These are phyloP conservation scores for Erodium texanum DNA, from an alignment of 441 rosid species.

Conservation along the genomic window DNA sequence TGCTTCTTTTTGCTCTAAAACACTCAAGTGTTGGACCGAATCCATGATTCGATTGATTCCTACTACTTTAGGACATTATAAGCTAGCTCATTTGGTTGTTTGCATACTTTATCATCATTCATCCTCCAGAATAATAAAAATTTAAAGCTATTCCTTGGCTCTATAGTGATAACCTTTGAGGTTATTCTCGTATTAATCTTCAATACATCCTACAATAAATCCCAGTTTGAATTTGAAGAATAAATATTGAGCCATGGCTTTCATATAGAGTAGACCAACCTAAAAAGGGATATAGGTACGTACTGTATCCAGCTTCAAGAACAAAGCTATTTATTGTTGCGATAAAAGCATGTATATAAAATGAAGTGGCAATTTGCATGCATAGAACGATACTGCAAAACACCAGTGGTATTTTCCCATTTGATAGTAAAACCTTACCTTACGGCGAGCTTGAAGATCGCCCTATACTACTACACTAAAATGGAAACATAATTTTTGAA, in stretches of 20 bases:
- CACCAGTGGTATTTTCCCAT: background rate
- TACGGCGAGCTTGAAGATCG: slow-evolving; percentile 3
- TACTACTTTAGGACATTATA: background rate
- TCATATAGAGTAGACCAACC: background rate
- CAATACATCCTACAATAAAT: background rate
- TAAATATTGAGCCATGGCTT: background rate
- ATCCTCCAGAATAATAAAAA: background rate
- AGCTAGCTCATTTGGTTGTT: background rate
- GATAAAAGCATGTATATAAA: background rate
- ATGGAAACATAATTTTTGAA: background rate
- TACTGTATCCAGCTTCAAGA: background rate
- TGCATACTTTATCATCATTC: background rate
- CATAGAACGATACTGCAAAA: background rate
- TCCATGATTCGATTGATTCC: background rate
- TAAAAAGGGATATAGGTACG: background rate
- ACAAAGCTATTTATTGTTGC: background rate
- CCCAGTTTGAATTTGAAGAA: background rate
- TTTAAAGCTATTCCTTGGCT: background rate
- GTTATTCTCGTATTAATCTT: background rate
- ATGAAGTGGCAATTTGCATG: background rate
- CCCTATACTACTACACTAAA: background rate
- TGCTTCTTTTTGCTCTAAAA: background rate
- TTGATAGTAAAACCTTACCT: background rate
- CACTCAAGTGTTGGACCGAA: background rate
- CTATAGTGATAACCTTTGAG: background rate